A percentile compares a stretch with the other conserved stretches of the same genome.
Conservation (phyloP, 352 stramenopile species). For the Pythium scleroteichum region DNA sequence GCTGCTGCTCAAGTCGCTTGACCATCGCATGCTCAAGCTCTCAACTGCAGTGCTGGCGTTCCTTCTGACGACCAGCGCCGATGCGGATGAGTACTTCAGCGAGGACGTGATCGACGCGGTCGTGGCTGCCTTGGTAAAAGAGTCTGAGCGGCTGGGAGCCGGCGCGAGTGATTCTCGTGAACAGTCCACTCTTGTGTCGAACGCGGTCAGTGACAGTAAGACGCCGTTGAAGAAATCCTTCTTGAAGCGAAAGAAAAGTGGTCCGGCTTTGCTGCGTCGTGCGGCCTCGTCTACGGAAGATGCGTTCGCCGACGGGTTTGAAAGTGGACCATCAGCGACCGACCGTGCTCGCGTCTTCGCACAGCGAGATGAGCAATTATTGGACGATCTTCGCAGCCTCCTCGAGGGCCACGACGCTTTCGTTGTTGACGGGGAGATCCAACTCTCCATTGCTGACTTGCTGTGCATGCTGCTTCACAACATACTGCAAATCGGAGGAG, state of each 20-base stretch:
- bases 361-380: constrained; percentile 21
- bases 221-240: constrained; percentile 39
- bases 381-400: constrained; percentile 25
- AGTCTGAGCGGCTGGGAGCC: constrained; percentile 2
- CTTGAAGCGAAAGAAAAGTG: constrained; percentile 51
- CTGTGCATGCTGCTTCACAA: constrained; percentile 44
- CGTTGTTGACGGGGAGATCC: constrained; percentile 32
- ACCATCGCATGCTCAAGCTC: constrained; percentile 22
- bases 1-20: constrained; percentile 10
- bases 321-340: neutral
- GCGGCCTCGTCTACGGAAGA: neutral
- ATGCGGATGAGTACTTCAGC: constrained; percentile 38
- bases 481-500: constrained; percentile 43
- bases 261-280: neutral
- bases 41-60: constrained; percentile 42
- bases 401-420: constrained; percentile 38
- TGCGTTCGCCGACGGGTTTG: neutral
- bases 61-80: constrained; percentile 35
- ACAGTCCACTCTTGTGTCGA: neutral
- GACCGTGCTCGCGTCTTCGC: neutral
- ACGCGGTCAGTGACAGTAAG: constrained; percentile 5
- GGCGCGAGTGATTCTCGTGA: neutral
- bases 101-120: constrained; percentile 38
- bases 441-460: constrained; percentile 32
- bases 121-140: constrained; percentile 12